Evolutionary conservation across 2,329 filamentous ascomycete genomes (phyloP), one percentile per base, ranked within the genome.

Genomic region (Xylaria hypoxylon): DNA sequence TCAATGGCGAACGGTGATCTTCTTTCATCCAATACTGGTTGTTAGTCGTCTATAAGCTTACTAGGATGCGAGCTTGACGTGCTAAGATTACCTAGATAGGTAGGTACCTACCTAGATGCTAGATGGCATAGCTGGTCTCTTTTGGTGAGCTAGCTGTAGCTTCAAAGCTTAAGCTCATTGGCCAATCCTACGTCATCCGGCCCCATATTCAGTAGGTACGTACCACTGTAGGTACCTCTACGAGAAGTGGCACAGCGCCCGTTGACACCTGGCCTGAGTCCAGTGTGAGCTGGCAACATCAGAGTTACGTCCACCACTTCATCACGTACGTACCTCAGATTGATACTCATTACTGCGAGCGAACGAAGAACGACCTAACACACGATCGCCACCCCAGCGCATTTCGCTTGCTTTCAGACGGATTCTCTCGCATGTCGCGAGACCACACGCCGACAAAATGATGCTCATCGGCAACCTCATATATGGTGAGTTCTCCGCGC

Each of bases 381-480:
- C 13, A 35, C 44, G 17, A 42, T 31, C 28, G 19, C 64, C 52
- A 62, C 35, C 28, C 51, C 40, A 52, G 51, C 26, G 38, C 50
- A 57, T 45, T 42, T 45, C 42, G 26, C 45, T 24, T 52, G 19
- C 51, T 26, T 52, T 42, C 60, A 10, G 3, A 31, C 48, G 33
- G 15, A 28, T 13, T 1, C 42, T 28, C 61, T 51, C 59, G 53
- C 62, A 68, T 70, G 66, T 58, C 59, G 65, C 68, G 24, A 59
- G 28, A 50, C 64, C 56, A 59, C 38, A 64, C 53, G 28, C 76
- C 69, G 73, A 73, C 78, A 84, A 80, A 55, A 92, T 93, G 90
- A 83, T 93, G 70, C 86, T 94, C 82, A 82, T 88, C 70, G 86
- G 86, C 60, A 92, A 89, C 75, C 85, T 96, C 65, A 84, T 96